Conservation (phyloP, 257 asterid species). For the Eustoma russellianum region DNA sequence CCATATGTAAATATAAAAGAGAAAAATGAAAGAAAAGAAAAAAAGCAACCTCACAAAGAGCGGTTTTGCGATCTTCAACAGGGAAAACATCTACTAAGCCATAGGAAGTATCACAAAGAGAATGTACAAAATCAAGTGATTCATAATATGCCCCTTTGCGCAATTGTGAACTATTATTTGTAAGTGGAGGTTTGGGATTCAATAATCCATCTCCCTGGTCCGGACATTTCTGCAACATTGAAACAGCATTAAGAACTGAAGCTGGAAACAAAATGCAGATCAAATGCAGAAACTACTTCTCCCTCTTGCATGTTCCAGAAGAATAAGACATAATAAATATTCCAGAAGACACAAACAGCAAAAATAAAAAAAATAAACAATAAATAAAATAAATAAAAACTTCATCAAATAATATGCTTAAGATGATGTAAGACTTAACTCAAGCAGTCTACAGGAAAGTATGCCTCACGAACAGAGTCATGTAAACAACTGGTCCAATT, state of each 20-base stretch:
- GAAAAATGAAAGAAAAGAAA: constrained; percentile 8
- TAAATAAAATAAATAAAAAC: no score
- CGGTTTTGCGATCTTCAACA: constrained; percentile 81
- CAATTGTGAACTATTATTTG: constrained; percentile 59
- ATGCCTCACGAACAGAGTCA: no score
- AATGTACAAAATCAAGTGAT: constrained; percentile 90
- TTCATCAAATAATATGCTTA: no score
- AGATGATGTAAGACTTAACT: no score
- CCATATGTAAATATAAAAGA: background rate
- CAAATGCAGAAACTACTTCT: background rate
- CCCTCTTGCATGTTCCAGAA: no score
- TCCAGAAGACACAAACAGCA: no score
- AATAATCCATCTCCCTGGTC: constrained; percentile 50
- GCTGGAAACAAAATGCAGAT: background rate
- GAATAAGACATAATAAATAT: no score
- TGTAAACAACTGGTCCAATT: no score
- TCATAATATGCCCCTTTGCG: constrained; percentile 94
- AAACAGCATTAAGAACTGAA: constrained; percentile 16
- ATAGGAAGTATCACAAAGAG: constrained; percentile 85
- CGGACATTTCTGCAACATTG: constrained; percentile 53
- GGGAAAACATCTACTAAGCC: constrained; percentile 97
- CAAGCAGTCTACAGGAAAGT: no score
- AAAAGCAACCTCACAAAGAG: constrained; percentile 73
- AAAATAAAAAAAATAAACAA: no score
- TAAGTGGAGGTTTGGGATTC: constrained; percentile 87